A percentile compares a stretch with the other conserved stretches of the same genome.
Conservation (phyloP, 2,329 filamentous ascomycete genomes). For the Cladosporium sp. region DNA sequence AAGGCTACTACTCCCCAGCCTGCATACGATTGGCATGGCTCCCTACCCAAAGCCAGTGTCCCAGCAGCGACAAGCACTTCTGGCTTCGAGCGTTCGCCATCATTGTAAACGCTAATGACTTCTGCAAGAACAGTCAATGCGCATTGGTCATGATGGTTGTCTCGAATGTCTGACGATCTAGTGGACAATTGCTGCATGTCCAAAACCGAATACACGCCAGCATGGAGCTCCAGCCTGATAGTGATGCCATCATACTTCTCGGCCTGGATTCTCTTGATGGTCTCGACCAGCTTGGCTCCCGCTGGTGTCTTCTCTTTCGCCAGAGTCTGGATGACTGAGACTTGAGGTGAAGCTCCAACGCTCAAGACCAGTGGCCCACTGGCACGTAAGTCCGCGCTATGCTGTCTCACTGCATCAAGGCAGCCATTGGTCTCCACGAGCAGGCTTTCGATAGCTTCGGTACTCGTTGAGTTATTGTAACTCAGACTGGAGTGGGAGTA, state of each 20-base stretch:
- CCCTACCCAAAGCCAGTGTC: conserved; percentile 68
- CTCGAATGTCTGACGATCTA: conserved; percentile 67
- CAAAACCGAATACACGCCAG: neutral
- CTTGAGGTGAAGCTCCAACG: neutral
- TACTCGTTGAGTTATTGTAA: neutral
- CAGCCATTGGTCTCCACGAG: neutral
- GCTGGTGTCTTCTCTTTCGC: neutral
- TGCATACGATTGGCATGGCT: conserved; percentile 69
- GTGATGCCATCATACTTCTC: neutral
- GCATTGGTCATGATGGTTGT: conserved; percentile 68
- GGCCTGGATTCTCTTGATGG: neutral
- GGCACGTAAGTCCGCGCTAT: neutral
- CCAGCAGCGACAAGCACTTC: conserved; percentile 73
- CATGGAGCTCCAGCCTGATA: neutral
- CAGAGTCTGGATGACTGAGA: neutral
- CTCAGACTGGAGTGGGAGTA: neutral
- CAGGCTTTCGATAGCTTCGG: neutral
- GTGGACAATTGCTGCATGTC: conserved; percentile 51
- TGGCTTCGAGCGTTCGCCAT: conserved; percentile 52
- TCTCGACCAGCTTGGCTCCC: neutral
- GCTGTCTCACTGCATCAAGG: neutral
- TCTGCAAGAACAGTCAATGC: conserved; percentile 70
- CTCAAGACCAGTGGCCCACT: neutral
- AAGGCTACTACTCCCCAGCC: conserved; percentile 71
- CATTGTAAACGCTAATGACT: conserved; percentile 65